Evolutionary conservation across 306 rosid species (phyloP).

Genomic region (Quercus robur): DNA sequence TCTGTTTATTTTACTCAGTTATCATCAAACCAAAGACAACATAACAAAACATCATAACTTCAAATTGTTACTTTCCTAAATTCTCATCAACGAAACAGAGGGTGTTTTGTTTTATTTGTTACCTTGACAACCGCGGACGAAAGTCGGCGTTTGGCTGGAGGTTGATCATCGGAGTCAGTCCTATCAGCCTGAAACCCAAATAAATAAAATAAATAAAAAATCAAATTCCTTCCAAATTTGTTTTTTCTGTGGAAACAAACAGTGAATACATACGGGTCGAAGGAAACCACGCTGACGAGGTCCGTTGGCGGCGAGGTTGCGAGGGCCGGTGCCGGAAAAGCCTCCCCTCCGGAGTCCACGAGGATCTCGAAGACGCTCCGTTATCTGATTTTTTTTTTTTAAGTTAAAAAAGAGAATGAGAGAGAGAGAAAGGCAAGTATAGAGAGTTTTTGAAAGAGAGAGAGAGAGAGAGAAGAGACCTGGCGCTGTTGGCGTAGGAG

Average conservation of each 20-base stretch:
- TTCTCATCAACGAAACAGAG: not conserved
- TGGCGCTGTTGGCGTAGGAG: constrained; percentile 96
- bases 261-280: constrained; percentile 45
- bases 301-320: constrained; percentile 56
- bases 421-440: not conserved
- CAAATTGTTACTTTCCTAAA: not conserved
- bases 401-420: not conserved
- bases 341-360: constrained; percentile 86
- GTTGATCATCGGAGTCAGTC: constrained; percentile 66
- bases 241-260: not conserved
- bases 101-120: not conserved
- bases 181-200: constrained; percentile 48
- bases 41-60: no score
- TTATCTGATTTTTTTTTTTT: constrained; percentile 44
- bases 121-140: constrained; percentile 97
- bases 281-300: constrained; percentile 67
- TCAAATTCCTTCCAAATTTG: not conserved
- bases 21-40: no score
- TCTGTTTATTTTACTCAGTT: no score
- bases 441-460: not conserved
- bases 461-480: constrained; percentile 31
- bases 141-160: constrained; percentile 70
- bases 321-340: constrained; percentile 45
- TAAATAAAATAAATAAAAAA: not conserved
- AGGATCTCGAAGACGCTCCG: constrained; percentile 96